phyloP scores from a whole-genome alignment of 1,284 basidiomycete species.

The Sanghuangporus baumii region DNA sequence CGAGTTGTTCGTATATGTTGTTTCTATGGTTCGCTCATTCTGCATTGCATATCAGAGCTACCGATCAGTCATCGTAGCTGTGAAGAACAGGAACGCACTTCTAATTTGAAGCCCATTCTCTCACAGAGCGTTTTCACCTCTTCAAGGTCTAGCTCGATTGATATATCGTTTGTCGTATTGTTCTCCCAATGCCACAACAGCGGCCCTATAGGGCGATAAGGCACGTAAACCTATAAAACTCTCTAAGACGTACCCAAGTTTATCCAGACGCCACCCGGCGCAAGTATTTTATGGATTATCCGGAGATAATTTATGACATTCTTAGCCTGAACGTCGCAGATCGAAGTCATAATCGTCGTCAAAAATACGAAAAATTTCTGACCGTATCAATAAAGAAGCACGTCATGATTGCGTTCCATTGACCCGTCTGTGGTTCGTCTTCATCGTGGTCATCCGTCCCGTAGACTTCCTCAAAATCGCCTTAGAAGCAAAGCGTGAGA shows the following conservation, averaged over 20 bases:
- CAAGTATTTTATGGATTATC: constrained; percentile 74
- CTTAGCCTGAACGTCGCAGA: constrained; percentile 56
- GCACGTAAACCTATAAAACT: not conserved
- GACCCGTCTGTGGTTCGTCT: constrained; percentile 59
- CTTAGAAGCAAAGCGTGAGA: constrained; percentile 28
- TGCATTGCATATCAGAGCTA: constrained; percentile 27
- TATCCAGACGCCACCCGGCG: constrained; percentile 85
- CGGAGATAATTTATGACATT: constrained; percentile 89
- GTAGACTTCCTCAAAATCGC: constrained; percentile 93
- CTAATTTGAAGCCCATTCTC: constrained; percentile 79
- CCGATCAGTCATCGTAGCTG: not conserved
- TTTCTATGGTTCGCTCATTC: constrained; percentile 77
- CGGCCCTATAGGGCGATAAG: constrained; percentile 51
- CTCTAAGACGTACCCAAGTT: constrained; percentile 57
- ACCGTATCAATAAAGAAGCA: constrained; percentile 99
- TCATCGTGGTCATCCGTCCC: constrained; percentile 47
- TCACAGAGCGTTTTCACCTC: constrained; percentile 78
- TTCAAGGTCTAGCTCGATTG: constrained; percentile 84
- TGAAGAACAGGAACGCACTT: constrained; percentile 42
- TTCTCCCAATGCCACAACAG: constrained; percentile 97
- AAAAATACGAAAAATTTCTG: constrained; percentile 23
- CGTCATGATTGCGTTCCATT: constrained; percentile 89
- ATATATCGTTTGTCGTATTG: constrained; percentile 71
- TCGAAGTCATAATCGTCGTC: not conserved
- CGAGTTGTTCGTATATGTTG: constrained; percentile 84